Conservation (phyloP, 2,329 filamentous ascomycete genomes). For the Diaporthe amygdali region DNA sequence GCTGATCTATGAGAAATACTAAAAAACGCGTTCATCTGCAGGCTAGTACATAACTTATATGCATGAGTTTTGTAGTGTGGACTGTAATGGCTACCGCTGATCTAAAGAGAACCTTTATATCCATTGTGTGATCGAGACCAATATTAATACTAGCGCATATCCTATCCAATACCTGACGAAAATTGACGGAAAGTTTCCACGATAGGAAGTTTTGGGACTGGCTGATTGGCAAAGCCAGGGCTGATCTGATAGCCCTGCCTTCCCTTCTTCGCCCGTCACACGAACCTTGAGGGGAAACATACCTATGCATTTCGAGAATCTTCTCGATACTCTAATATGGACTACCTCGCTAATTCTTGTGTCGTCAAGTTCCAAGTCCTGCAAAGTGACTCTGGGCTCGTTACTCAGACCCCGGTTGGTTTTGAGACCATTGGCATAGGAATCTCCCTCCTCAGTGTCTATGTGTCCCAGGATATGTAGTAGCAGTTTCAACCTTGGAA, state of each 20-base stretch:
- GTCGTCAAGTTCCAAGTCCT: neutral
- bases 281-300: neutral
- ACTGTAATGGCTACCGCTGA: neutral
- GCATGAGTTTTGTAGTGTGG: neutral
- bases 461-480: neutral
- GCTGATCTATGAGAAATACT: neutral
- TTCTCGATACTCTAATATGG: neutral
- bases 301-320: neutral
- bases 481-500: neutral
- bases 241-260: neutral
- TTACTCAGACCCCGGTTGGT: neutral
- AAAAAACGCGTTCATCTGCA: neutral
- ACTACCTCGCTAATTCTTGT: neutral
- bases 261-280: neutral
- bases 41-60: neutral
- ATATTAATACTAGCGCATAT: neutral
- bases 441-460: neutral
- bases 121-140: neutral
- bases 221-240: neutral
- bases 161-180: neutral
- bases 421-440: neutral
- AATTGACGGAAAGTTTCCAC: too few species aligned
- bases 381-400: neutral
- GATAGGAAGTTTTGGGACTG: too few species aligned
- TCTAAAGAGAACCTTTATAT: neutral